A percentile compares a stretch with the other conserved stretches of the same genome.
phyloP scores from a whole-genome alignment of 108 stramenopile genomes.

The Conticribra weissflogii region DNA sequence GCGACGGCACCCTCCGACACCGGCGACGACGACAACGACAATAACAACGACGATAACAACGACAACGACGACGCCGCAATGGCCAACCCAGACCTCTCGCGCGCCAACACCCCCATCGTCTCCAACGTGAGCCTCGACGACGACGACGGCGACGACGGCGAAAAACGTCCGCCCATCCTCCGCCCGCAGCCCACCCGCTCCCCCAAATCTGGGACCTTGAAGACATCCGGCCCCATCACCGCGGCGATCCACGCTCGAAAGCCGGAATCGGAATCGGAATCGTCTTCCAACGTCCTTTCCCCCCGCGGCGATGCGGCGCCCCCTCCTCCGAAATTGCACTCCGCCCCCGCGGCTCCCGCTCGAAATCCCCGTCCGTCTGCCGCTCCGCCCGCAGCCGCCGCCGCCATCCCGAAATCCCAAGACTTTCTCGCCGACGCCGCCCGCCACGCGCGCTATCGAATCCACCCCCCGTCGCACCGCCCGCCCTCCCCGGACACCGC shows the following conservation, averaged over 20 bases:
- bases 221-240: background rate
- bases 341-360: no score
- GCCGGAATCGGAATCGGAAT: no score
- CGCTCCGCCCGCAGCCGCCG: no score
- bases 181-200: background rate
- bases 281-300: no score
- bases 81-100: conserved; percentile 5
- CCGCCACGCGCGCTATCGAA: no score
- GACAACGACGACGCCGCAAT: background rate
- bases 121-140: conserved; percentile 20
- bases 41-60: background rate
- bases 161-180: background rate
- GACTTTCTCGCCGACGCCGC: no score
- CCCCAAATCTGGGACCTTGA: background rate
- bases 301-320: no score
- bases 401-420: background rate
- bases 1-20: background rate
- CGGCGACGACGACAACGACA: background rate
- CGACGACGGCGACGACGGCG: background rate
- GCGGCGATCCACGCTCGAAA: no score
- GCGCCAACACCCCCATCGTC: conserved; percentile 33
- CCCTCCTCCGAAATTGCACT: no score
- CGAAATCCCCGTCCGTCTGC: no score
- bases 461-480: conserved; percentile 36
- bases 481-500: conserved; percentile 62